Evolutionary conservation across 768 basidiomycete genomes (phyloP), one percentile per base, ranked within the genome.

Genomic region (Panaeolus papilionaceus): DNA sequence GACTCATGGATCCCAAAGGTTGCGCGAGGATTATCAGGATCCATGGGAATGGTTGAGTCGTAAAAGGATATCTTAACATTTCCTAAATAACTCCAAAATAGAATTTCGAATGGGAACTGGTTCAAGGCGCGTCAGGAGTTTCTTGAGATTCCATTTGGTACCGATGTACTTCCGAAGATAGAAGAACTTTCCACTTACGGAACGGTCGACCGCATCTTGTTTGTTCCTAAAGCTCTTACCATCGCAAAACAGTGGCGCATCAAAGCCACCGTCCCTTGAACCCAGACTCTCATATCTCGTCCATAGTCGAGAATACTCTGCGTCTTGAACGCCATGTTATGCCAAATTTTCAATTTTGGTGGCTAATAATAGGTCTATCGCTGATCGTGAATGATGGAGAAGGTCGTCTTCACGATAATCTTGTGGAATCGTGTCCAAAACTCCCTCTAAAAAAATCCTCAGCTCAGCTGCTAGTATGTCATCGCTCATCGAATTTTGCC

Each of bases 81-180:
- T 2, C 5, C 42, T 44, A 2, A 44, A 44, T 44, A 16, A 40
- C 9, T 40, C 8, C 39, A 40, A 40, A 3, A 10, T 40, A 40
- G 4, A 40, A 10, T 3, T 40, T 40, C 8, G 14, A 16, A 44
- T 5, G 5, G 42, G 42, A 16, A 44, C 18, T 44, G 42, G 18
- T 44, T 12, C 42, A 44, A 44, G 42, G 42, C 5, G 42, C 42
- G 42, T 44, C 42, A 44, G 18, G 28, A 4, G 18, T 16, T 12
- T 44, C 42, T 6, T 44, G 5, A 16, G 42, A 16, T 40, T 2
- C 1, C 39, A 40, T 26, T 1, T 16, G 9, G 28, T 16, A 12
- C 54, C 54, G 54, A 58, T 12, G 54, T 58, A 37, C 28, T 58
- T 58, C 54, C 54, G 54, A 58, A 58, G 54, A 58, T 58, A 58